Percentiles rank a stretch among this genome's conserved stretches.
Evolutionary conservation across 345 rosid species (phyloP).

Genomic region (Ceriops zippeliana): DNA sequence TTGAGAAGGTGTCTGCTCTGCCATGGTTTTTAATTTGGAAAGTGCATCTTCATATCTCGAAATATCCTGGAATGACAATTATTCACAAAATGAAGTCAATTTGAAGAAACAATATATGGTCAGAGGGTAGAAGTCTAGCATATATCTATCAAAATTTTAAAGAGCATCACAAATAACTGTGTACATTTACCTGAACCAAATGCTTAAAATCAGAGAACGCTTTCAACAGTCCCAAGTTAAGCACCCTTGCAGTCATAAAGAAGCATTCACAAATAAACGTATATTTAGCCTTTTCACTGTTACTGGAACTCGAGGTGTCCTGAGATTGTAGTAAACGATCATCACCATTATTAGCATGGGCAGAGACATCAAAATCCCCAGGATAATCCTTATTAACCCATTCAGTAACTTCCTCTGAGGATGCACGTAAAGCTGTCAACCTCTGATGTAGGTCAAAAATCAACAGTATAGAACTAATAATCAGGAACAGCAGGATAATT

Average conservation of each 20-base stretch:
- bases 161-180: not conserved
- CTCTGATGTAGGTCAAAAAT: slow-evolving; percentile 38
- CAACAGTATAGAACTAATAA: slow-evolving; percentile 15
- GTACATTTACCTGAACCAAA: slow-evolving; percentile 73
- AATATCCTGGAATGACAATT: slow-evolving; percentile 53
- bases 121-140: not conserved
- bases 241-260: slow-evolving; percentile 98
- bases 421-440: slow-evolving; percentile 87
- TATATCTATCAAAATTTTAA: not conserved
- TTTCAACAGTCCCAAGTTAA: slow-evolving; percentile 88
- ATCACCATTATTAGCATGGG: slow-evolving; percentile 38
- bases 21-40: slow-evolving; percentile 61
- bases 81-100: not conserved
- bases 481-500: slow-evolving; percentile 14
- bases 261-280: slow-evolving; percentile 91
- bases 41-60: slow-evolving; percentile 76
- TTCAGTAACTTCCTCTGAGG: slow-evolving; percentile 84
- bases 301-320: slow-evolving; percentile 71
- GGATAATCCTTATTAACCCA: slow-evolving; percentile 61
- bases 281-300: slow-evolving; percentile 43
- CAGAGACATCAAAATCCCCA: slow-evolving; percentile 26
- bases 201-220: slow-evolving; percentile 97
- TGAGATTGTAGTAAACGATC: slow-evolving; percentile 63
- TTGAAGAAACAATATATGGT: not conserved
- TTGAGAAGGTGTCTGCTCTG: slow-evolving; percentile 63